phyloP scores from a whole-genome alignment of 1,284 basidiomycete genomes.

The Trichosporon ovoides region DNA sequence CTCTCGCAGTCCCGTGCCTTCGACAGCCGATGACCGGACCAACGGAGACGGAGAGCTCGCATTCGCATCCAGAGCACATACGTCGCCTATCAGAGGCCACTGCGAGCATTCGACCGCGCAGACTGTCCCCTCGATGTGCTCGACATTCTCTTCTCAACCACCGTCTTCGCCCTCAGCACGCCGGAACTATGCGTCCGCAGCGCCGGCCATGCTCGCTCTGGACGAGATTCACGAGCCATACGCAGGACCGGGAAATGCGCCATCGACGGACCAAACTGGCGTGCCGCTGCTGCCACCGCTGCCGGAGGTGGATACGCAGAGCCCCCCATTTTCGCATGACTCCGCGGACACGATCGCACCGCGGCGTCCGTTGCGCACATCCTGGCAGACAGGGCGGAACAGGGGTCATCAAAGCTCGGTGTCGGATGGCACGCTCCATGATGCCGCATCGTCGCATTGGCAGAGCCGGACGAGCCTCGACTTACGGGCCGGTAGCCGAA shows the following conservation, averaged over 20 bases:
- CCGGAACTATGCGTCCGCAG: not conserved
- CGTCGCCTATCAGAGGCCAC: not conserved
- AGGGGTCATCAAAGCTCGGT: not conserved
- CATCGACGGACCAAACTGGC: not conserved
- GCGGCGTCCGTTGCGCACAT: not conserved
- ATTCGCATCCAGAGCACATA: not conserved
- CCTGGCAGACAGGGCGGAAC: not conserved
- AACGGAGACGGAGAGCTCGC: too few species aligned
- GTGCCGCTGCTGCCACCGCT: not conserved
- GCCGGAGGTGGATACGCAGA: not conserved
- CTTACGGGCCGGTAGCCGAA: too few species aligned
- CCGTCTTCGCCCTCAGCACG: not conserved
- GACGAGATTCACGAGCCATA: not conserved
- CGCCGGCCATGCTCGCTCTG: not conserved
- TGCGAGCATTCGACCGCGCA: not conserved
- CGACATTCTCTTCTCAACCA: not conserved
- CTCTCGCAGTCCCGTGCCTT: too few species aligned
- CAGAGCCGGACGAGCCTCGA: too few species aligned
- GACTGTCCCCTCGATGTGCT: not conserved
- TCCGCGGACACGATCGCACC: not conserved
- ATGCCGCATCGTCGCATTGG: not conserved
- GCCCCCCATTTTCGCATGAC: not conserved
- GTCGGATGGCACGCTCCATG: not conserved
- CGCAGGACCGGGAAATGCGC: not conserved
- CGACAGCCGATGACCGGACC: too few species aligned